Evolutionary conservation across 2,329 filamentous ascomycete species (phyloP), one percentile per base, ranked within the genome.

Genomic region (Fusarium nisikadoi): DNA sequence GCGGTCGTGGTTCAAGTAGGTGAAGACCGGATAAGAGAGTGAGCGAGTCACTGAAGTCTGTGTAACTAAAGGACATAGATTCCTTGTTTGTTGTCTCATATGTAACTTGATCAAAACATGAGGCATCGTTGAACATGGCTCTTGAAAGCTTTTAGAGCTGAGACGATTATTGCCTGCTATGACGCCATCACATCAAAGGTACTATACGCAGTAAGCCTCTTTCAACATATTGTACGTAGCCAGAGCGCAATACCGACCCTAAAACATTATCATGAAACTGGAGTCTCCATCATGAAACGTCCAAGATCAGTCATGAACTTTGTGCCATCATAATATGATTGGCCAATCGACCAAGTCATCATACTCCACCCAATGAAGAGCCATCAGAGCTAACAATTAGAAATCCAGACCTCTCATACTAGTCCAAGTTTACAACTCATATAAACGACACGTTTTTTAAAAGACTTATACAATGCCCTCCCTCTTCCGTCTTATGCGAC

Each of bases 381-480:
- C 58, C 25, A 45, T 54, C 59, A 73, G 62, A 73, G 38, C 62
- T 67, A 65, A 43, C 33, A 56, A 73, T 68, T 65, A 60, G 71
- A 72, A 74, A 72, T 70, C 56, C 52, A 66, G 38, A 57, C 43
- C 55, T 58, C 41, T 25, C 66, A 46, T 72, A 47, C 23, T 35
- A 60, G 62, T 61, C 23, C 52, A 52, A 60, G 27, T 45, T n/a
- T 36, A 45, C 42, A 16, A 38, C 41, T 23, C 17, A 35, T 36
- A 42, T 29, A 35, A 56, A 17, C 23, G 36, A 42, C 23, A 38
- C 53, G 23, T 33, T 35, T 33, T 35, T 41, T 55, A 27, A 12
- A 27, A 33, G 45, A 42, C 31, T 35, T n/a, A 23, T 54, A 71
- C 17, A 49, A 77, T 77, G 76, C n/a, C 65, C 5, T 69, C 73